These are phyloP conservation scores for Cutaneotrichosporon sp. DNA, from an alignment of 1,284 basidiomycete genomes.

Conservation along the genomic window DNA sequence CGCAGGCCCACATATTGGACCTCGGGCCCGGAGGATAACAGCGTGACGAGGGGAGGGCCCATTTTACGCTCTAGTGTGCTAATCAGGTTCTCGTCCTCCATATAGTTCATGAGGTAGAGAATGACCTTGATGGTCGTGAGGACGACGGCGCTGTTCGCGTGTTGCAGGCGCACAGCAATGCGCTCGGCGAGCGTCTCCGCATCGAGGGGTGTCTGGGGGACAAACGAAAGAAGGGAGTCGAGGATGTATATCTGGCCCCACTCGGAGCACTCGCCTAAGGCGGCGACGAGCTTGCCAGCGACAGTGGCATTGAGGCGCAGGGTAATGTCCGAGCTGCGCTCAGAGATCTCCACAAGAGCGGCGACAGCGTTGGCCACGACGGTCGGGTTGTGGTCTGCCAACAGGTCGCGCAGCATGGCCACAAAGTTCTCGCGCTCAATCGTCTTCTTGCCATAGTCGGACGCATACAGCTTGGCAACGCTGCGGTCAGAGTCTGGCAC, in stretches of 20 bases:
- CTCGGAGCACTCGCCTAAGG: slow-evolving; percentile 96
- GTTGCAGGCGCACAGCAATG: slow-evolving; percentile 86
- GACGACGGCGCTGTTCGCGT: slow-evolving; percentile 91
- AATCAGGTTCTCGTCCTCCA: slow-evolving; percentile 79
- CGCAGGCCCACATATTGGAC: slow-evolving; percentile 95
- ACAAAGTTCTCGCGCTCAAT: slow-evolving; percentile 92
- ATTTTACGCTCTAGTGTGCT: slow-evolving; percentile 93
- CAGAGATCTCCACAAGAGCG: slow-evolving; percentile 79
- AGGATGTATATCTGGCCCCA: slow-evolving; percentile 99
- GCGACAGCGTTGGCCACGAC: slow-evolving; percentile 98
- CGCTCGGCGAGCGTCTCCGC: slow-evolving; percentile 92
- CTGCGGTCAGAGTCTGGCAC: slow-evolving; percentile 19
- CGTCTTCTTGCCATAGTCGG: slow-evolving; percentile 72
- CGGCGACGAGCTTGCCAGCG: slow-evolving; percentile 74
- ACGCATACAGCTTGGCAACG: slow-evolving; percentile 92
- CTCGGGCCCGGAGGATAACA: slow-evolving; percentile 58
- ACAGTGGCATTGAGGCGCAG: slow-evolving; percentile 47
- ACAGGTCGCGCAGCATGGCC: slow-evolving; percentile 63
- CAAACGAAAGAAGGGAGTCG: slow-evolving; percentile 86
- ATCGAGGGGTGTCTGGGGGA: slow-evolving; percentile 79
- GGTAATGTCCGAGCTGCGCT: slow-evolving; percentile 54
- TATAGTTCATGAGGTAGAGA: slow-evolving; percentile 98
- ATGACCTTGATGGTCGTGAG: slow-evolving; percentile 91
- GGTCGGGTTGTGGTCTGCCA: slow-evolving; percentile 89
- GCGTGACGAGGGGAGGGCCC: slow-evolving; percentile 72